These are phyloP conservation scores for Pyronema domesticum DNA, from an alignment of 495 filamentous ascomycete species.

Conservation along the genomic window DNA sequence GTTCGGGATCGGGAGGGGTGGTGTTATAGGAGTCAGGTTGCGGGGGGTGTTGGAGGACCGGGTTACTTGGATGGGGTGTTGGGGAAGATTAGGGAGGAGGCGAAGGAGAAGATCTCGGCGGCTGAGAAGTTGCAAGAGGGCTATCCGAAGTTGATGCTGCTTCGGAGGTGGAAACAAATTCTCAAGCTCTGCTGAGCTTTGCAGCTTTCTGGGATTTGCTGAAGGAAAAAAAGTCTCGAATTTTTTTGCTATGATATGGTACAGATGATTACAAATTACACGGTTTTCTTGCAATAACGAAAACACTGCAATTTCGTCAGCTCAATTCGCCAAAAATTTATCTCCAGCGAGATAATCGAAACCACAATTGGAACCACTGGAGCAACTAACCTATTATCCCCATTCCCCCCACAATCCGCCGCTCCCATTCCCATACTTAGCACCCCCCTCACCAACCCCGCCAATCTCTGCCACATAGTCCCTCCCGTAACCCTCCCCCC, in stretches of 20 bases:
- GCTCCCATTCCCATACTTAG: conserved; percentile 7
- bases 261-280: not conserved
- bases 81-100: conserved; percentile 7
- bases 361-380: conserved; percentile 1
- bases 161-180: conserved; percentile 8
- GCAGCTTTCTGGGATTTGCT: too few species aligned
- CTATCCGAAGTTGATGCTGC: conserved; percentile 12
- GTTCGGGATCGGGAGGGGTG: conserved; percentile 40
- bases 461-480: conserved; percentile 18
- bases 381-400: conserved; percentile 15
- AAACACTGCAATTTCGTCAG: conserved; percentile 12
- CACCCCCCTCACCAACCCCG: conserved; percentile 16
- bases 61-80: conserved; percentile 11
- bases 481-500: conserved; percentile 13
- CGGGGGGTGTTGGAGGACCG: conserved; percentile 31
- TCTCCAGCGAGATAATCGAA: not conserved
- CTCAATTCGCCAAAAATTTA: not conserved
- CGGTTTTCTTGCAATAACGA: conserved; percentile 22
- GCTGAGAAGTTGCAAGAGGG: conserved; percentile 2
- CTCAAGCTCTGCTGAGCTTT: too few species aligned
- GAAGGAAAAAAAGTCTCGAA: too few species aligned
- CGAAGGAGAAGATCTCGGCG: conserved; percentile 6
- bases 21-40: conserved; percentile 58
- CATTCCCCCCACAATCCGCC: conserved; percentile 3
- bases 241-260: too few species aligned